These are phyloP conservation scores for Paraphoma sp. DNA, from an alignment of 2,329 filamentous ascomycete genomes.

Conservation along the genomic window DNA sequence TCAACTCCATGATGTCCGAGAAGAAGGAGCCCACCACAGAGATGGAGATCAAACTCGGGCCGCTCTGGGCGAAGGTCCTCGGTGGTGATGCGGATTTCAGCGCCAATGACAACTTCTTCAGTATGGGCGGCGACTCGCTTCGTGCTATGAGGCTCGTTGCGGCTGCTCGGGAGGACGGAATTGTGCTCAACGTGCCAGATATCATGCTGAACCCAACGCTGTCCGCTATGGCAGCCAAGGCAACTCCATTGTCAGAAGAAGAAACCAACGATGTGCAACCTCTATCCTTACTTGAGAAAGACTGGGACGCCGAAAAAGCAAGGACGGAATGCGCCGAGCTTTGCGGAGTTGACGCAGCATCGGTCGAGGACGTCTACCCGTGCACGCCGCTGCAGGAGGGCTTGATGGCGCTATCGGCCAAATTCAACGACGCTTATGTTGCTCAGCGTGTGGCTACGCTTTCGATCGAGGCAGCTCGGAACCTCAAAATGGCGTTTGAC, in stretches of 20 bases:
- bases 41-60: slow-evolving; percentile 37
- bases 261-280: slow-evolving; percentile 31
- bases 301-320: slow-evolving; percentile 40
- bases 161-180: slow-evolving; percentile 57
- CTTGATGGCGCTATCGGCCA: slow-evolving; percentile 49
- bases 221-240: slow-evolving; percentile 54
- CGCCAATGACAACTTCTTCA: slow-evolving; percentile 52
- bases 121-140: slow-evolving; percentile 58
- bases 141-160: slow-evolving; percentile 64
- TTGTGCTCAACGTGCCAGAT: slow-evolving; percentile 61
- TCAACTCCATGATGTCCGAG: slow-evolving; percentile 36
- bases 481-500: slow-evolving; percentile 48
- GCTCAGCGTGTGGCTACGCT: slow-evolving; percentile 46
- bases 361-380: slow-evolving; percentile 50
- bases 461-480: slow-evolving; percentile 37
- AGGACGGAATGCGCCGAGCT: slow-evolving; percentile 47
- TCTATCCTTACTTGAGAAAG: slow-evolving; percentile 40
- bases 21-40: slow-evolving; percentile 53
- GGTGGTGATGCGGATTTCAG: slow-evolving; percentile 42
- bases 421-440: slow-evolving; percentile 46
- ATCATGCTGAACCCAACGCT: slow-evolving; percentile 59
- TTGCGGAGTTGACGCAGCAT: slow-evolving; percentile 29
- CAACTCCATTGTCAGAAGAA: slow-evolving; percentile 25
- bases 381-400: slow-evolving; percentile 53
- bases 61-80: slow-evolving; percentile 41